A percentile compares a stretch with the other conserved stretches of the same genome.
Evolutionary conservation across 2,329 filamentous ascomycete genomes (phyloP).

Genomic region (Periconia sp.): DNA sequence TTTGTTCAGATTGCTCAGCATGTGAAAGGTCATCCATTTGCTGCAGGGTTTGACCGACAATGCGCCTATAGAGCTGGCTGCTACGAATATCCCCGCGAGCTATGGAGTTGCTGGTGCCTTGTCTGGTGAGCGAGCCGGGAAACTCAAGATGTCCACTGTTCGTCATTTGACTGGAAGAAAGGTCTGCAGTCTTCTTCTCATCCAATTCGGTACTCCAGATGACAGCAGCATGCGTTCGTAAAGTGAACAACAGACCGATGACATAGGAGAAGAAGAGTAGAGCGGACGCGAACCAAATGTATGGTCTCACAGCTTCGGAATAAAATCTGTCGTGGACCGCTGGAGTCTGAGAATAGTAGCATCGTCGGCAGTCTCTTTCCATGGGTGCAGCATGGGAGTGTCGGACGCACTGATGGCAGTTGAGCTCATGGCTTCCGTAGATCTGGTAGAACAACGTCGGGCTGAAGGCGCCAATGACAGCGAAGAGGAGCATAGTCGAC

Average conservation of each 20-base stretch:
- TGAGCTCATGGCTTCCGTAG: slow-evolving; percentile 94
- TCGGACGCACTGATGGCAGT: slow-evolving; percentile 68
- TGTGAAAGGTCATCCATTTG: slow-evolving; percentile 71
- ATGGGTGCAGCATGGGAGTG: slow-evolving; percentile 50
- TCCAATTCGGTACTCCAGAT: slow-evolving; percentile 86
- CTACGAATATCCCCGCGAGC: slow-evolving; percentile 70
- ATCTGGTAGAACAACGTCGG: slow-evolving; percentile 98
- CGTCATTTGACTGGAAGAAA: slow-evolving; percentile 38
- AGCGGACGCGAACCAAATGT: slow-evolving; percentile 84
- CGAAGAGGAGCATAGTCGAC: slow-evolving; percentile 96
- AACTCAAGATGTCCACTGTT: slow-evolving; percentile 34
- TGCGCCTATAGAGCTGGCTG: slow-evolving; percentile 87
- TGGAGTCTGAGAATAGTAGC: slow-evolving; percentile 88
- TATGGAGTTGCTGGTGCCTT: slow-evolving; percentile 31
- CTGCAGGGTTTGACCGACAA: slow-evolving; percentile 85
- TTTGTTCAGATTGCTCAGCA: slow-evolving; percentile 50
- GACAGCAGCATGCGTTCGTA: slow-evolving; percentile 91
- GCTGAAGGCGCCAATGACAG: slow-evolving; percentile 91
- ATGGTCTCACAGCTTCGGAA: slow-evolving; percentile 84
- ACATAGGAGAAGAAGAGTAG: slow-evolving; percentile 90
- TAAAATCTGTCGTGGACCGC: slow-evolving; percentile 88
- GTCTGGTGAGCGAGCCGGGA: slow-evolving; percentile 31
- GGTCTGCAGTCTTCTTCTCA: slow-evolving; percentile 50
- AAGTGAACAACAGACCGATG: slow-evolving; percentile 92
- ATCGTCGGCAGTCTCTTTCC: slow-evolving; percentile 79